Conservation (phyloP, 495 filamentous ascomycete genomes). For the Parmelia sp. region DNA sequence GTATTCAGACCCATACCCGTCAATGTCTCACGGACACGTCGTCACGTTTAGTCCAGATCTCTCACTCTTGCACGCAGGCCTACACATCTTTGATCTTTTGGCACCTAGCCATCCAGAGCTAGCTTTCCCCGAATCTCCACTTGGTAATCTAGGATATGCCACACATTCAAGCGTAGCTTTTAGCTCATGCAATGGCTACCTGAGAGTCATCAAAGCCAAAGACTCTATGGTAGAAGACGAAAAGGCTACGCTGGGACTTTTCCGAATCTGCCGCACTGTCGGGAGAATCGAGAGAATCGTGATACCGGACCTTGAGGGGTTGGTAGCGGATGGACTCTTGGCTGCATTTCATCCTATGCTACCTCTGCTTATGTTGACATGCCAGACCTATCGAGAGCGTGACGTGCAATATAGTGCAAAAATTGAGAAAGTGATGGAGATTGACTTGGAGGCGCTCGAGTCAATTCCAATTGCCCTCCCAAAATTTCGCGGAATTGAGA, state of each 20-base stretch:
- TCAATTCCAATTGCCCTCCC: neutral
- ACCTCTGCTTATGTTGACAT: constrained; percentile 2
- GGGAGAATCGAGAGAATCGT: neutral
- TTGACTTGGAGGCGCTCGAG: neutral
- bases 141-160: too few relatives aligned
- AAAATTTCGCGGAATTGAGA: too few relatives aligned
- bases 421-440: neutral
- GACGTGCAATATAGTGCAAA: neutral
- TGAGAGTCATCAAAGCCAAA: too few relatives aligned
- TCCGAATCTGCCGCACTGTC: too few relatives aligned
- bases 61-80: neutral
- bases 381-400: neutral
- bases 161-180: too few relatives aligned
- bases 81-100: neutral
- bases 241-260: too few relatives aligned
- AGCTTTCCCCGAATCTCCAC: too few relatives aligned
- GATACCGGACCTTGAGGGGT: neutral
- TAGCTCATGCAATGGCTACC: too few relatives aligned
- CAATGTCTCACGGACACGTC: neutral
- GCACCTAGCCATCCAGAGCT: too few relatives aligned
- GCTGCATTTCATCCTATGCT: constrained; percentile 1
- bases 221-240: too few relatives aligned
- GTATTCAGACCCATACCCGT: neutral
- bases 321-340: neutral
- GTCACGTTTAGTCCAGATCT: constrained; percentile 4